These are phyloP conservation scores for Discostella stelligeroides DNA, from an alignment of 108 stramenopile species.

Conservation along the genomic window DNA sequence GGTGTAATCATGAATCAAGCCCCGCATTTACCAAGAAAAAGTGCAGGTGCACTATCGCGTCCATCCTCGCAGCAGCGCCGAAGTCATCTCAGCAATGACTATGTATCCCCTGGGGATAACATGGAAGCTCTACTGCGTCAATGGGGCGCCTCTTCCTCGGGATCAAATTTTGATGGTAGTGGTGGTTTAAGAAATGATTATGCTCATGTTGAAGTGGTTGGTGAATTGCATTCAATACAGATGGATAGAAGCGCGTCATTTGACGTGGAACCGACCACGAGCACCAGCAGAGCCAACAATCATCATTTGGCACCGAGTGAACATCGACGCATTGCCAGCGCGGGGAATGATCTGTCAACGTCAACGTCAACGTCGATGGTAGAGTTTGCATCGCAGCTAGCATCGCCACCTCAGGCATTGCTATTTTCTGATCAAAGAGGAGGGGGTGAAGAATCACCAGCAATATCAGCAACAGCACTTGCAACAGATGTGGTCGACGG, in stretches of 20 bases:
- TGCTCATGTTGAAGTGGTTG: no score
- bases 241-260: conserved; percentile 16
- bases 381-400: background rate
- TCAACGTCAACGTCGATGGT: background rate
- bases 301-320: background rate
- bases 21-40: no score
- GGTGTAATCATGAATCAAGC: no score
- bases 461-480: no score
- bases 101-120: background rate
- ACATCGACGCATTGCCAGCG: conserved; percentile 25
- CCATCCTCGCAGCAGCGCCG: no score
- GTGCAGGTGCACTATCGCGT: no score
- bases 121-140: conserved; percentile 13
- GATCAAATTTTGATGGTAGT: no score
- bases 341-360: conserved; percentile 18
- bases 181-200: background rate
- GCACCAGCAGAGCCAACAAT: no score
- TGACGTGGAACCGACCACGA: background rate
- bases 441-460: no score
- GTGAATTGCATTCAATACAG: conserved; percentile 3
- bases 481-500: no score
- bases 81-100: background rate
- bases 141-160: conserved; percentile 7
- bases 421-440: no score
- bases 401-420: background rate